These are phyloP conservation scores for Leishmania aethiopica DNA, from an alignment of 208 protist species.

Conservation along the genomic window DNA sequence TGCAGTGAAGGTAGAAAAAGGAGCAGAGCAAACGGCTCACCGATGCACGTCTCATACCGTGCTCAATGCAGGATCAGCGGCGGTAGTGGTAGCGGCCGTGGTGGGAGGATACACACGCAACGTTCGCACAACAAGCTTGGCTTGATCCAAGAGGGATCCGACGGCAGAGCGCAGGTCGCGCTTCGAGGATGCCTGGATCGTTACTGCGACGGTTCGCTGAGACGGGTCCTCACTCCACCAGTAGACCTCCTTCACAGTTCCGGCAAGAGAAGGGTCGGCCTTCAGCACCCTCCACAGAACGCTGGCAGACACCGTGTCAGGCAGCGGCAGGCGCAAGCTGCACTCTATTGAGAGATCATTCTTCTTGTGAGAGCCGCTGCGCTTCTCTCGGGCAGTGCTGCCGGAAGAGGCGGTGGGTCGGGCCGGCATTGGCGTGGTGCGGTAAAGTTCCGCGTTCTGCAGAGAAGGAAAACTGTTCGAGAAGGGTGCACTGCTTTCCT, in stretches of 20 bases:
- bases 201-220: slow-evolving; percentile 44
- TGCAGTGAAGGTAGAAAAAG: not conserved
- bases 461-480: not conserved
- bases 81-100: not conserved
- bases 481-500: no score
- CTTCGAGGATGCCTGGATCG: slow-evolving; percentile 25
- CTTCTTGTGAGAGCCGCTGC: not conserved
- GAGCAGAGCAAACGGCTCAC: not conserved
- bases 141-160: slow-evolving; percentile 47
- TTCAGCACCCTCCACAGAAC: slow-evolving; percentile 51
- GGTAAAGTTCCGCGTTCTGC: not conserved
- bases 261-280: slow-evolving; percentile 34
- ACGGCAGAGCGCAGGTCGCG: slow-evolving; percentile 49
- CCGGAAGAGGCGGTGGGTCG: not conserved
- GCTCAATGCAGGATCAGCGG: not conserved
- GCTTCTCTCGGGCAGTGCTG: not conserved
- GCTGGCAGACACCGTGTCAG: slow-evolving; percentile 35
- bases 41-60: slow-evolving; percentile 1
- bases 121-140: slow-evolving; percentile 57
- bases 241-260: slow-evolving; percentile 45
- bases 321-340: slow-evolving; percentile 47
- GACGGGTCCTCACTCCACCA: slow-evolving; percentile 42
- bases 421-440: not conserved
- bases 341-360: slow-evolving; percentile 32
- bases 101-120: slow-evolving; percentile 46